These are phyloP conservation scores for Suillus subalutaceus DNA, from an alignment of 768 basidiomycete genomes.

Conservation along the genomic window DNA sequence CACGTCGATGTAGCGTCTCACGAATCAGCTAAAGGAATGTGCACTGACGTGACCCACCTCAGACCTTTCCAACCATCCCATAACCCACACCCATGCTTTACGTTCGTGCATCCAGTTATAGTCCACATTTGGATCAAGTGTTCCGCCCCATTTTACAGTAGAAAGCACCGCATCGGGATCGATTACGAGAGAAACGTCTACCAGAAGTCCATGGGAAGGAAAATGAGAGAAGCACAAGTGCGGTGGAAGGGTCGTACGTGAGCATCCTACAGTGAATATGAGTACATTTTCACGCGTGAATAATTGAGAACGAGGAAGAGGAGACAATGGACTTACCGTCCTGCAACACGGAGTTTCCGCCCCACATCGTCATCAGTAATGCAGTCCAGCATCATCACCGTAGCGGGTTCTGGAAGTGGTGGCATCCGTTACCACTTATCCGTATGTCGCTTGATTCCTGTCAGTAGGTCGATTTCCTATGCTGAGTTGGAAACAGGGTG, in stretches of 20 bases:
- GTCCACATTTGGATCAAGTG: conserved; percentile 17
- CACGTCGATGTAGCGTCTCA: conserved; percentile 4
- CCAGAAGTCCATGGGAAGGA: conserved; percentile 52
- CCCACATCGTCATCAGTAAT: conserved; percentile 44
- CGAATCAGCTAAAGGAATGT: not conserved
- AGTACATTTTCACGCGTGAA: conserved; percentile 12
- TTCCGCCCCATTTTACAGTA: conserved; percentile 9
- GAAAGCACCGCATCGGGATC: conserved; percentile 31
- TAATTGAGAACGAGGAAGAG: conserved; percentile 16
- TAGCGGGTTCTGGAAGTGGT: conserved; percentile 51
- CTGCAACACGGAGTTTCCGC: conserved; percentile 60
- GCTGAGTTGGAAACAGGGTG: not conserved
- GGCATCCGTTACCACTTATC: conserved; percentile 41
- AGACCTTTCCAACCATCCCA: conserved; percentile 60
- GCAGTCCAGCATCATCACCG: conserved; percentile 44
- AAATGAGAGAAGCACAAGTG: conserved; percentile 52
- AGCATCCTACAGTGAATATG: conserved; percentile 47
- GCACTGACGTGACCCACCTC: conserved; percentile 38
- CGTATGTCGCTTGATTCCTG: not conserved
- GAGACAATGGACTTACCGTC: conserved; percentile 46
- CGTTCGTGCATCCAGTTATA: conserved; percentile 56
- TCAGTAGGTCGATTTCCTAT: not conserved
- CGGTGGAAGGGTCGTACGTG: conserved; percentile 53
- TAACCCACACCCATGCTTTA: conserved; percentile 51
- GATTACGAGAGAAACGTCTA: conserved; percentile 59